These are phyloP conservation scores for Ascocoryne sarcoides DNA, from an alignment of 2,329 filamentous ascomycete genomes.

Conservation along the genomic window DNA sequence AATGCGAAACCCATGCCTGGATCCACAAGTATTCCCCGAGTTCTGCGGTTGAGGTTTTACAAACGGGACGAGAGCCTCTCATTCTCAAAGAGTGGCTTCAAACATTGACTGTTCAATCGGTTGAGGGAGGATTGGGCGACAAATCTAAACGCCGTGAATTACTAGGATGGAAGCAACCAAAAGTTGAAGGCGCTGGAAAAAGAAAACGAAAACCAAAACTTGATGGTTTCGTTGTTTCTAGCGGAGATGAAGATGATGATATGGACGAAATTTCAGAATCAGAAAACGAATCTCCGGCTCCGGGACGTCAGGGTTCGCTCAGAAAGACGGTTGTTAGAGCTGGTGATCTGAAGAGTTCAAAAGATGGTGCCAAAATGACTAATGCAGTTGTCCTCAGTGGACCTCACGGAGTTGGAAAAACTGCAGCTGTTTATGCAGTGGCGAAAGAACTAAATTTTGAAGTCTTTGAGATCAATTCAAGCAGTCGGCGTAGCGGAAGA, in stretches of 20 bases:
- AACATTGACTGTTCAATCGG: slow-evolving; percentile 64
- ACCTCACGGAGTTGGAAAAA: slow-evolving; percentile 85
- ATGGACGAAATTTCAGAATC: slow-evolving; percentile 60
- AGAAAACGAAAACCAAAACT: slow-evolving; percentile 63
- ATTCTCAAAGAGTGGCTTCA: slow-evolving; percentile 76
- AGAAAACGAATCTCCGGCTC: slow-evolving; percentile 38
- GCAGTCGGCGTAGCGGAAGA: slow-evolving; percentile 74
- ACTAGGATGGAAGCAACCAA: slow-evolving; percentile 15
- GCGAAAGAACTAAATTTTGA: slow-evolving; percentile 89
- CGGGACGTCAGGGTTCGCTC: slow-evolving; percentile 28
- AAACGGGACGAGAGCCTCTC: slow-evolving; percentile 58
- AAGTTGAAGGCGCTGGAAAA: slow-evolving; percentile 40
- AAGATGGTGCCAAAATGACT: slow-evolving; percentile 41
- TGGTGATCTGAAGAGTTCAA: slow-evolving; percentile 29
- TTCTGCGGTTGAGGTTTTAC: slow-evolving; percentile 63
- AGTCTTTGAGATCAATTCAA: slow-evolving; percentile 87
- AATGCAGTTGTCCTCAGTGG: slow-evolving; percentile 87
- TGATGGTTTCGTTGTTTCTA: slow-evolving; percentile 72
- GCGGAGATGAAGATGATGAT: slow-evolving; percentile 57
- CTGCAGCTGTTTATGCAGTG: slow-evolving; percentile 81
- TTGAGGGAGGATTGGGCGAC: slow-evolving; percentile 49
- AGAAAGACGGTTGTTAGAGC: slow-evolving; percentile 48
- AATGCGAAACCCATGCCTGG: slow-evolving; percentile 69
- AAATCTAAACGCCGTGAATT: slow-evolving; percentile 18
- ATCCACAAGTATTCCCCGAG: slow-evolving; percentile 74